Evolutionary conservation across 768 basidiomycete genomes (phyloP), one percentile per base, ranked within the genome.

Genomic region (Amanita muscaria): DNA sequence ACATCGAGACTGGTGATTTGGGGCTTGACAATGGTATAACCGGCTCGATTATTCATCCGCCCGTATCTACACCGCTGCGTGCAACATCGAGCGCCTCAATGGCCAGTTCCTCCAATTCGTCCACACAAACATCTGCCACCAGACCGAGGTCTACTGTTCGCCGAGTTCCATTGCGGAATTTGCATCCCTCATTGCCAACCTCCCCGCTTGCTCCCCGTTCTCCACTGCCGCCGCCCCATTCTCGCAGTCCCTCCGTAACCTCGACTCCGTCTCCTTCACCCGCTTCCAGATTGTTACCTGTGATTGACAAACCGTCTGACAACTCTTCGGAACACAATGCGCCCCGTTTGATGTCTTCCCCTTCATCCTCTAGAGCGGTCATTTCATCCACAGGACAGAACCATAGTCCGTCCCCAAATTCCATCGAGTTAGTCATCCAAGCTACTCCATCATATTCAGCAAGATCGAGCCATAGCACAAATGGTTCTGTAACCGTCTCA

Each of bases 121-220:
- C 12, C n/a, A 8, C 14, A 5, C 25, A 19, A 8, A 21, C 18
- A 7, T 18, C 34, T 19, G 3, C 34, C 34, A 9, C 34, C 18
- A 36, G 18, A 10, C 34, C 34, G 49, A 52, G 65, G 2, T 72
- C 78, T 1, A 77, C 75, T 0, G 77, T 79, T 56, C 69, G 78
- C 21, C 74, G 69, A 38, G 53, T 80, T 15, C 73, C 40, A 15
- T 30, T 41, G 21, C 35, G 46, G 18, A 36, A 47, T 18, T 46
- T 42, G n/a, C 32, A 42, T 6, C 37, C 12, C 42, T 1, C 36
- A 23, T 22, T 25, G 18, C 19, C 45, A 15, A 15, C 49, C 7
- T 42, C 54, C 27, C 18, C 48, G 16, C 51, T 41, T n/a, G 9
- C 4, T 10, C 16, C 14, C 3, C 40, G 40, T 15, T 19, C 19